phyloP scores from a whole-genome alignment of 164 flowering plant genomes.

The Cinnamomum chago region DNA sequence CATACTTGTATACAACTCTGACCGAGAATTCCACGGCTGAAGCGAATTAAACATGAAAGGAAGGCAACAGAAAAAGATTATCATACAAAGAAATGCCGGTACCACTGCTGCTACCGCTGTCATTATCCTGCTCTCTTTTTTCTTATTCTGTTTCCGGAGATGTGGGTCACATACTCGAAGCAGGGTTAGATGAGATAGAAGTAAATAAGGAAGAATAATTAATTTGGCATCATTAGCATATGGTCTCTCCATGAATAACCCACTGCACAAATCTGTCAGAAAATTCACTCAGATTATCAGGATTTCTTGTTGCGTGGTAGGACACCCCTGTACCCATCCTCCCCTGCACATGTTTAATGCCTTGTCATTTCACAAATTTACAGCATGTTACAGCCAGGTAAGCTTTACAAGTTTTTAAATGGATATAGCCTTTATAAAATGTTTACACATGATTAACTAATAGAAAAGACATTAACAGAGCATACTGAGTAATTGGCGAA shows the following conservation, averaged over 20 bases:
- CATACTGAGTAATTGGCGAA: not conserved
- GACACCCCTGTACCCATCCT: conserved; percentile 26
- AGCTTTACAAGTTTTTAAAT: too few species aligned
- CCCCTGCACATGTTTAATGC: conserved; percentile 30
- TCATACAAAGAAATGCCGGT: conserved; percentile 19
- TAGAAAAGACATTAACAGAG: too few species aligned
- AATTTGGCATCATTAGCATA: conserved; percentile 30
- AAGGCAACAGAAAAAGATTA: not conserved
- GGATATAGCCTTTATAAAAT: too few species aligned
- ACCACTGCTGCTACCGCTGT: conserved; percentile 6
- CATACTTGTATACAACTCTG: conserved; percentile 9
- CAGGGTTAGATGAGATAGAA: conserved; percentile 15
- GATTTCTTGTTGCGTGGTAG: conserved; percentile 12
- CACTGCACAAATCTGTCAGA: conserved; percentile 54
- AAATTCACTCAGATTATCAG: conserved; percentile 28
- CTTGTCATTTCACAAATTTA: too few species aligned
- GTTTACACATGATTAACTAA: too few species aligned
- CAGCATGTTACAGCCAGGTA: too few species aligned
- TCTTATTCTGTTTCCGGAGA: not conserved
- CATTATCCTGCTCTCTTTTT: not conserved
- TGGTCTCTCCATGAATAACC: conserved; percentile 54
- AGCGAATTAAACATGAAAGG: conserved; percentile 11
- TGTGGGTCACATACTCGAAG: conserved; percentile 38
- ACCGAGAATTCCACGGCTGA: conserved; percentile 13
- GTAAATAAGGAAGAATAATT: not conserved